Evolutionary conservation across 345 rosid genomes (phyloP), one percentile per base, ranked within the genome.

Genomic region (Arabidopsis thaliana): DNA sequence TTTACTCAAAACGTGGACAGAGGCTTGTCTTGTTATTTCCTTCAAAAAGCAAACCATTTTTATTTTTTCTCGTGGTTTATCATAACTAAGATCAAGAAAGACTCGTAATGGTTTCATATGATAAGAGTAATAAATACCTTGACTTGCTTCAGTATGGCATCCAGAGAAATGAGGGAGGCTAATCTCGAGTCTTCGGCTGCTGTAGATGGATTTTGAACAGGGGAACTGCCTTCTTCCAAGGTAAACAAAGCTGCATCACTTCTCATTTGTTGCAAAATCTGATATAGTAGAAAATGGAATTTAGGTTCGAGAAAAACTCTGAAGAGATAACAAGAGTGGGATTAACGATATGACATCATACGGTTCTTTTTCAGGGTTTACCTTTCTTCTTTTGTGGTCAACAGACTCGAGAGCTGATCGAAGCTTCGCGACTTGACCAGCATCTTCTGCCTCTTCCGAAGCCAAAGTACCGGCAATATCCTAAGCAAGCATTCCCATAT

Each of bases 331-430:
- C 23, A 51, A 20, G 61, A 30, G 3, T 28, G 59, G 57, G 33
- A 0, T 16, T 42, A 13, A 41, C 32, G n/a, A 36, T 53, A 49
- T 40, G 30, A 67, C 22, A 59, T 0, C 25, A 13, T 40, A 22
- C 6, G 23, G 16, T 60, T 67, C 65, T 65, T 13, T n/a, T 49
- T 40, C 2, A 7, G 40, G 22, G 1, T 30, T 46, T 67, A 92
- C 99, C 97, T 91, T 93, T 89, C 90, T 84, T 81, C 98, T 85
- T 76, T 91, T 95, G 77, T 95, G 99, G 82, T 89, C 97, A 63
- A 95, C 99, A 50, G 99, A 95, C 68, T 95, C 99, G 6, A 95
- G 90, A 69, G 99, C 97, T 42, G 98, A 95, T 40, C 97, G 94
- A 70, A 95, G 82, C 79, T 93, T 95, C 4, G 93, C 85, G 53